Percentiles rank a stretch among this genome's conserved stretches.
Evolutionary conservation across 306 rosid genomes (phyloP).

Genomic region (Ormosia semicastrata): DNA sequence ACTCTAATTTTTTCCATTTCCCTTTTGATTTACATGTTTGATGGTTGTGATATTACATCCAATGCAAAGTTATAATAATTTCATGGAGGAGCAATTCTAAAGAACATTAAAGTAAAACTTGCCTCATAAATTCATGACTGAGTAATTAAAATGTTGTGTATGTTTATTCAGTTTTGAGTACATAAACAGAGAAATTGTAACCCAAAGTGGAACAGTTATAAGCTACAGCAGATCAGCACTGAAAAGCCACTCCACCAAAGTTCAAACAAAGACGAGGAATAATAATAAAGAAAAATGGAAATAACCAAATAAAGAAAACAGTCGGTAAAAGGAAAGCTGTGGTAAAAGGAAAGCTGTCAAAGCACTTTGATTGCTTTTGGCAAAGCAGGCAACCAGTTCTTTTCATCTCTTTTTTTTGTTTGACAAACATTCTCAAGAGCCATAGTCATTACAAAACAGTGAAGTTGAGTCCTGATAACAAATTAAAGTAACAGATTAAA

Average conservation of each 20-base stretch:
- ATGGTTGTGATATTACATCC: background rate
- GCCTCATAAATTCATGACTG: background rate
- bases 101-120: background rate
- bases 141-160: background rate
- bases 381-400: slow-evolving; percentile 30
- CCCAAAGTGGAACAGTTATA: background rate
- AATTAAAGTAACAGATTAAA: slow-evolving; percentile 17
- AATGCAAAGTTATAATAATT: background rate
- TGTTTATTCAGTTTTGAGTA: background rate
- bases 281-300: background rate
- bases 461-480: slow-evolving; percentile 4
- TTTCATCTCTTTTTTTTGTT: slow-evolving; percentile 3
- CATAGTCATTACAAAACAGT: slow-evolving; percentile 22
- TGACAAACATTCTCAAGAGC: slow-evolving; percentile 23
- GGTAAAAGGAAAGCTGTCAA: slow-evolving; percentile 43
- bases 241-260: background rate
- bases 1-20: background rate
- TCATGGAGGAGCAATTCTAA: background rate
- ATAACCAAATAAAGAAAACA: slow-evolving; percentile 25
- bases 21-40: slow-evolving; percentile 9
- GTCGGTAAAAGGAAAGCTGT: slow-evolving; percentile 40
- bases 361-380: slow-evolving; percentile 39
- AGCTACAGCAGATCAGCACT: background rate
- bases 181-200: background rate
- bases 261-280: background rate